These are phyloP conservation scores for Coelastrella sp. DNA, from an alignment of 139 green algal species.

Conservation along the genomic window DNA sequence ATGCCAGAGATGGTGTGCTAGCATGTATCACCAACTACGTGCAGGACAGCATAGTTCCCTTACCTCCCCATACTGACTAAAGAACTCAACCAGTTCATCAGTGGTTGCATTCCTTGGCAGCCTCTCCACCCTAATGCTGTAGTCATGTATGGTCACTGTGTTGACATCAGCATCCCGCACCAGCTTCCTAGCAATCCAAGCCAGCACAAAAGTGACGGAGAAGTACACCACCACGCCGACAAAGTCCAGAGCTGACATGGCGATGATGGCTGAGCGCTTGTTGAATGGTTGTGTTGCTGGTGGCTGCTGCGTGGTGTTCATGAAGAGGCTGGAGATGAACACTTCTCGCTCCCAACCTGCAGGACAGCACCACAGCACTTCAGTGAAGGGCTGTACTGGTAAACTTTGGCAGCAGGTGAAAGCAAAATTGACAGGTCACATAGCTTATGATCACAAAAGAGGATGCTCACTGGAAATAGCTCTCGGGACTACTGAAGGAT, in stretches of 20 bases:
- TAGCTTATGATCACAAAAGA: not conserved
- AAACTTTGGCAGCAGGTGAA: not conserved
- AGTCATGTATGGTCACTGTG: constrained; percentile 56
- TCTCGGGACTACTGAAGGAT: no score
- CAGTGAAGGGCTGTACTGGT: not conserved
- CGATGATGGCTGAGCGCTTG: constrained; percentile 42
- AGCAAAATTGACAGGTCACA: not conserved
- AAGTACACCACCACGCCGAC: constrained; percentile 40
- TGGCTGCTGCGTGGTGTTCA: not conserved
- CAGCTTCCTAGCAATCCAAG: constrained; percentile 4
- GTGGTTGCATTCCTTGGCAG: constrained; percentile 48
- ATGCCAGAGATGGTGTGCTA: not conserved
- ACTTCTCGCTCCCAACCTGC: constrained; percentile 30
- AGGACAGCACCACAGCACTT: not conserved
- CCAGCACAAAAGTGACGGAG: constrained; percentile 11
- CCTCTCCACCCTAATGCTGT: constrained; percentile 50
- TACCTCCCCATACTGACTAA: constrained; percentile 51
- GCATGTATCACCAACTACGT: not conserved
- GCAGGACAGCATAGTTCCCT: not conserved
- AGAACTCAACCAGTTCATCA: constrained; percentile 50
- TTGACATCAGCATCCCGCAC: constrained; percentile 20
- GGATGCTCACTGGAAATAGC: no score
- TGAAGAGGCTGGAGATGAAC: not conserved
- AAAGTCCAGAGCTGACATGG: constrained; percentile 45
- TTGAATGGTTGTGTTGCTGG: constrained; percentile 5